Evolutionary conservation across 352 stramenopile genomes (phyloP), one percentile per base, ranked within the genome.

Genomic region (Phytophthora pisi): DNA sequence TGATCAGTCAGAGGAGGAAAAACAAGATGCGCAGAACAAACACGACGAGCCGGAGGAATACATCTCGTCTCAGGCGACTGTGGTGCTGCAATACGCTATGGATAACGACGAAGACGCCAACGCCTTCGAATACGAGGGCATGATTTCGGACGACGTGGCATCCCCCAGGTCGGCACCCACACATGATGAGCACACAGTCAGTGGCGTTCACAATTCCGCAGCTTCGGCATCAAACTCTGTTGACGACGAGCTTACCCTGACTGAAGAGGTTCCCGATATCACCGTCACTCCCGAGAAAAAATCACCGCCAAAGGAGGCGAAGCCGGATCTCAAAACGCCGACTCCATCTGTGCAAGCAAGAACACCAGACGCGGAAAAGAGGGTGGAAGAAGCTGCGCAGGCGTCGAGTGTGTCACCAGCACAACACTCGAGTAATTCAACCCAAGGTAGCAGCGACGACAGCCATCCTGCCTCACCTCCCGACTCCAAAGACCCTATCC

Each of bases 121-220:
- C 51, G 63, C 67, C 40, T 79, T 79, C 11, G 72, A 79, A 43
- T 76, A 76, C 57, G 68, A 79, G 28, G 71, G 57, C 5, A 62
- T 64, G 23, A 2, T 53, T 18, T 62, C 58, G 10, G 65, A 70
- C 42, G 59, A 66, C 49, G 43, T 66, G 24, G 30, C 31, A 7
- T 64, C 69, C 59, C 54, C 58, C n/a, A 55, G 24, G 18, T 54
- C 46, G 16, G 18, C 24, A 11, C 53, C 36, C 13, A 13, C 42
- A 26, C 31, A 18, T 28, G 28, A 64, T 36, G 36, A 42, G 8
- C 15, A 51, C 0, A 28, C 31, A 20, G 11, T 36, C 8, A 31
- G 26, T 13, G 6, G 15, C 26, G 40, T 42, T 30, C 6, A 38
- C n/a, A 7, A 1, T 13, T 4, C 15, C 26, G 0, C 16, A 46